phyloP scores from a whole-genome alignment of 202 grass and related monocot genomes.

The Schoenoplectus triqueter region DNA sequence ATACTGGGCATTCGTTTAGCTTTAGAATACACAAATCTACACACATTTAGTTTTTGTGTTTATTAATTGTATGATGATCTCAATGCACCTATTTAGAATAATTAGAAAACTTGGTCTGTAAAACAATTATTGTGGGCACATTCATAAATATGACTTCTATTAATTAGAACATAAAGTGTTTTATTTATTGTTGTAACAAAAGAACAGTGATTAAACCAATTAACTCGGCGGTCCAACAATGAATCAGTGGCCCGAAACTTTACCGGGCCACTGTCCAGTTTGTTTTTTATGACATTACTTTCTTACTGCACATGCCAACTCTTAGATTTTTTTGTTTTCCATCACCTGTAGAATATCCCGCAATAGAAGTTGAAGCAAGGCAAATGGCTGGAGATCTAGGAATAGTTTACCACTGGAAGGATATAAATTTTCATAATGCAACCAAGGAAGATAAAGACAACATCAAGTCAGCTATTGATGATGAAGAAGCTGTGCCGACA shows the following conservation, averaged over 20 bases:
- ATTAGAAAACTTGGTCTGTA: no score
- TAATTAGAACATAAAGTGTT: no score
- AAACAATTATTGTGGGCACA: no score
- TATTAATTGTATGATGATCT: no score
- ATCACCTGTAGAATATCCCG: constrained; percentile 80
- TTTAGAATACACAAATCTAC: no score
- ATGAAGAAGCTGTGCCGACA: constrained; percentile 84
- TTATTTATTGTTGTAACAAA: background rate
- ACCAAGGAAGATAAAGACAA: constrained; percentile 56
- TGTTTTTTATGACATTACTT: background rate
- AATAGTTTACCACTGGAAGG: constrained; percentile 75
- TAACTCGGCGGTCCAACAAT: background rate
- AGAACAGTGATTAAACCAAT: background rate
- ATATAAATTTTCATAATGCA: constrained; percentile 67
- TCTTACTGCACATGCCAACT: constrained; percentile 24
- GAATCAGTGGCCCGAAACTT: background rate
- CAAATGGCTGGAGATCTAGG: constrained; percentile 71
- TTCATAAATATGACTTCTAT: no score
- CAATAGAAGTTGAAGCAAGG: constrained; percentile 78
- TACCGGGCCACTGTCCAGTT: no score
- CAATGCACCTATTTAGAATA: no score
- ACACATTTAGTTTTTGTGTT: no score
- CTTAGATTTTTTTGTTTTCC: background rate
- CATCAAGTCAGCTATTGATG: constrained; percentile 68
- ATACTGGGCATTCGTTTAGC: no score